Conservation (phyloP, 164 flowering plant species). For the Echeveria elegans region DNA sequence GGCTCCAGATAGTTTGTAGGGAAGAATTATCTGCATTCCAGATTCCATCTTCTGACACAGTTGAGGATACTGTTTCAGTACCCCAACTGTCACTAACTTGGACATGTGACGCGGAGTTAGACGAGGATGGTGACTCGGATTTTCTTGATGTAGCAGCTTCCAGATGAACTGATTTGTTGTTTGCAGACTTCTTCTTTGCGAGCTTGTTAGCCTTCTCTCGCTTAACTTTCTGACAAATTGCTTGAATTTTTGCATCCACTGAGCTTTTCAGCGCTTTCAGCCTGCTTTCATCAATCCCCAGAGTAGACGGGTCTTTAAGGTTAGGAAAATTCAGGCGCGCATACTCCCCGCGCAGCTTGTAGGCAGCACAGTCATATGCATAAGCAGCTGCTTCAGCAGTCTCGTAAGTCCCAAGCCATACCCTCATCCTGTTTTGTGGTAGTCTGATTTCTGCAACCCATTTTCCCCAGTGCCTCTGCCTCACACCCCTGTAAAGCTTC, state of each 20-base stretch:
- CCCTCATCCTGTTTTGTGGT: conserved; percentile 81
- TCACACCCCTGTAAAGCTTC: conserved; percentile 91
- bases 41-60: conserved; percentile 34
- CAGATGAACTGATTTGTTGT: neutral
- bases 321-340: conserved; percentile 84
- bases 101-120: conserved; percentile 12
- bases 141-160: conserved; percentile 9
- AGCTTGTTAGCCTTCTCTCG: conserved; percentile 28
- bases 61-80: conserved; percentile 20
- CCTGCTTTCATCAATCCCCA: conserved; percentile 39
- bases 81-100: conserved; percentile 13
- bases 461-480: conserved; percentile 99
- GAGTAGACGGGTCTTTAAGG: conserved; percentile 32
- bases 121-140: conserved; percentile 14
- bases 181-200: conserved; percentile 13
- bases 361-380: conserved; percentile 90
- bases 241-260: conserved; percentile 80
- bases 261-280: conserved; percentile 37
- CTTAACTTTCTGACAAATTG: conserved; percentile 32
- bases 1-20: conserved; percentile 16
- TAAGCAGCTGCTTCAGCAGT: conserved; percentile 87
- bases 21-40: conserved; percentile 27
- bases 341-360: conserved; percentile 80
- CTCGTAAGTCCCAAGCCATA: conserved; percentile 93
- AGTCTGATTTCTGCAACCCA: conserved; percentile 98